A percentile compares a stretch with the other conserved stretches of the same genome.
These are phyloP conservation scores for Trapa bicornis DNA, from an alignment of 345 rosid genomes.

Conservation along the genomic window DNA sequence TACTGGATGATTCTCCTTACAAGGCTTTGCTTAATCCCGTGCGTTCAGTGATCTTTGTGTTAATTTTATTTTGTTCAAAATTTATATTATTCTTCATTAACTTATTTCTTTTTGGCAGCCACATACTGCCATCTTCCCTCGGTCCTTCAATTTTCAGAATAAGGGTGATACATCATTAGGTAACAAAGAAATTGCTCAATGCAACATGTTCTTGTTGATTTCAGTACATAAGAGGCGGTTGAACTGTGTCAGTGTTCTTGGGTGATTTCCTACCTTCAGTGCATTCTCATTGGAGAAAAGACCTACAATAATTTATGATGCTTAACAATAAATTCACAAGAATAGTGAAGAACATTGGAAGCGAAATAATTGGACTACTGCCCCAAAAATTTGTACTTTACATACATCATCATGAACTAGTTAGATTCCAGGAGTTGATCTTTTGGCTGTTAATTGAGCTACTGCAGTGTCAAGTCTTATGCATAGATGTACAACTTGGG, in stretches of 20 bases:
- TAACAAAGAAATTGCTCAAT: conserved; percentile 7
- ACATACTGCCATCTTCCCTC: conserved; percentile 65
- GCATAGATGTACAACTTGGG: not conserved
- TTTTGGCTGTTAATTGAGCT: not conserved
- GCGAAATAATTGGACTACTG: not conserved
- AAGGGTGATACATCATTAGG: conserved; percentile 49
- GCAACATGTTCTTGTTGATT: not conserved
- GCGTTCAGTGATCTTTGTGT: conserved; percentile 18
- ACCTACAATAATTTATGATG: not conserved
- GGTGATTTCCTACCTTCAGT: not conserved
- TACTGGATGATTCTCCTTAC: conserved; percentile 86
- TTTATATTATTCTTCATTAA: conserved; percentile 4
- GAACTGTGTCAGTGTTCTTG: not conserved
- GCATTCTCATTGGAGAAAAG: not conserved
- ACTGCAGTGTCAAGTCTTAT: not conserved
- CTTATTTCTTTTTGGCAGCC: conserved; percentile 29
- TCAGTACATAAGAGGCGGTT: not conserved
- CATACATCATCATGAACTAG: not conserved
- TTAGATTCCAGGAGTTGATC: not conserved
- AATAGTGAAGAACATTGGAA: not conserved
- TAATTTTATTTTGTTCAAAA: conserved; percentile 3
- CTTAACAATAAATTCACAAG: not conserved
- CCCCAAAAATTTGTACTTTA: not conserved
- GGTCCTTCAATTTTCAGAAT: conserved; percentile 38
- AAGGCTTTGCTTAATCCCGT: conserved; percentile 93